phyloP scores from a whole-genome alignment of 495 filamentous ascomycete genomes.

The Podospora anserina region DNA sequence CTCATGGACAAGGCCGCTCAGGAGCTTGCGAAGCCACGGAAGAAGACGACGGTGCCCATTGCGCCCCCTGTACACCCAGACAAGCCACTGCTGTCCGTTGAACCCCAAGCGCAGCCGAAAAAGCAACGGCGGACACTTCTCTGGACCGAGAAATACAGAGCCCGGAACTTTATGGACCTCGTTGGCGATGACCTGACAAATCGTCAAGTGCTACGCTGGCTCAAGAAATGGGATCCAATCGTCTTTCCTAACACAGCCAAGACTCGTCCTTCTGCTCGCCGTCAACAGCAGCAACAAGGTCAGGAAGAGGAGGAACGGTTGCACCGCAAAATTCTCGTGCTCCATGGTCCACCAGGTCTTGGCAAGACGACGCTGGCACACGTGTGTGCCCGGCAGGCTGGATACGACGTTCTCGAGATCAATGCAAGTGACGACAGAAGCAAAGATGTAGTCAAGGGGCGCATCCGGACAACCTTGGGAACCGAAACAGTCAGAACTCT shows the following conservation, averaged over 20 bases:
- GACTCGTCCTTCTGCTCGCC: constrained; percentile 44
- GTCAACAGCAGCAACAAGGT: constrained; percentile 14
- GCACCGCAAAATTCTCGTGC: constrained; percentile 81
- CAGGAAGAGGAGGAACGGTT: constrained; percentile 59
- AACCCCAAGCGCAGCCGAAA: constrained; percentile 35
- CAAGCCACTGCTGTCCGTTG: constrained; percentile 35
- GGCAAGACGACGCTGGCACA: constrained; percentile 97
- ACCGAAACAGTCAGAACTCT: constrained; percentile 90
- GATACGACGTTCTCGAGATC: constrained; percentile 90
- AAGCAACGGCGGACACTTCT: constrained; percentile 53
- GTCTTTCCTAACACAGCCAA: constrained; percentile 76
- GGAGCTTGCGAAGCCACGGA: constrained; percentile 38
- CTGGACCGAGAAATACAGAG: constrained; percentile 92
- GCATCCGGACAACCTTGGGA: constrained; percentile 81
- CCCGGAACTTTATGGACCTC: constrained; percentile 85
- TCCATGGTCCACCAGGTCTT: constrained; percentile 87
- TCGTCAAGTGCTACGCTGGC: constrained; percentile 84
- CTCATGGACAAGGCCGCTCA: constrained; percentile 68
- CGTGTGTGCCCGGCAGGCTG: constrained; percentile 90
- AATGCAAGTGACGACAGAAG: constrained; percentile 81
- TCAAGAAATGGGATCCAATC: constrained; percentile 89
- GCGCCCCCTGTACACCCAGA: constrained; percentile 29
- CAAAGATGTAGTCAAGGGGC: constrained; percentile 75
- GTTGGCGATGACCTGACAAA: constrained; percentile 94
- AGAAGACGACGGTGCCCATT: constrained; percentile 18